phyloP scores from a whole-genome alignment of 495 filamentous ascomycete species.

The Thozetella sp. region DNA sequence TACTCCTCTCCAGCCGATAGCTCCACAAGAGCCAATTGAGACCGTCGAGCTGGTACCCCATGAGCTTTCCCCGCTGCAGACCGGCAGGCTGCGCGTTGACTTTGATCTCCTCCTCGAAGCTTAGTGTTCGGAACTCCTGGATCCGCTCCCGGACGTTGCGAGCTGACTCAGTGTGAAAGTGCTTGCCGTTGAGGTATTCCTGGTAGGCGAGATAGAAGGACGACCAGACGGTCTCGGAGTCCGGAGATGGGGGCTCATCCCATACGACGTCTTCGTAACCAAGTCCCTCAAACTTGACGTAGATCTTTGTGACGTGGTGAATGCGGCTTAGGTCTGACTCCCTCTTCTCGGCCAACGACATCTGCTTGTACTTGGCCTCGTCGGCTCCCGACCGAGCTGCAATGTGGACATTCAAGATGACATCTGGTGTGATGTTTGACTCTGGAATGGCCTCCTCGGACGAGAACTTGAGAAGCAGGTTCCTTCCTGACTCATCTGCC shows the following conservation, averaged over 20 bases:
- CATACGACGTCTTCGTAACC: conserved; percentile 89
- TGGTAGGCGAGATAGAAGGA: conserved; percentile 82
- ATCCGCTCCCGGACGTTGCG: conserved; percentile 61
- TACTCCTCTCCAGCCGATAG: conserved; percentile 77
- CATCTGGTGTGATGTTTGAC: conserved; percentile 82
- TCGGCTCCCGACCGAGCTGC: conserved; percentile 19
- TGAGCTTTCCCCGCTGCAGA: conserved; percentile 77
- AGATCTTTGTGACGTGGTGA: conserved; percentile 66
- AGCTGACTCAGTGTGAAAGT: conserved; percentile 59
- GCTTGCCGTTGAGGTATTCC: conserved; percentile 77
- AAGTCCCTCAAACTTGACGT: conserved; percentile 95
- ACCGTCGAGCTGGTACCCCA: conserved; percentile 93
- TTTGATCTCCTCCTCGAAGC: conserved; percentile 68
- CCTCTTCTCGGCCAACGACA: conserved; percentile 40
- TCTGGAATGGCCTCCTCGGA: conserved; percentile 81
- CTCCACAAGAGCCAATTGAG: conserved; percentile 97
- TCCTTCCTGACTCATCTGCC: conserved; percentile 17
- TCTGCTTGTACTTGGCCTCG: conserved; percentile 48
- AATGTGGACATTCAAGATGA: conserved; percentile 75
- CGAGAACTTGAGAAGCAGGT: conserved; percentile 64
- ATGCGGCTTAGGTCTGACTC: conserved; percentile 70
- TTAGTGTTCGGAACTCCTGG: conserved; percentile 55
- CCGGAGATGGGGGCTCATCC: conserved; percentile 77
- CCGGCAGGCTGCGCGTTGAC: conserved; percentile 73
- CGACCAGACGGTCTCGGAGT: conserved; percentile 69